Base-by-base conservation (phyloP, 192 early-diverging fungal genomes). In the Diversispora eburnea region DNA sequence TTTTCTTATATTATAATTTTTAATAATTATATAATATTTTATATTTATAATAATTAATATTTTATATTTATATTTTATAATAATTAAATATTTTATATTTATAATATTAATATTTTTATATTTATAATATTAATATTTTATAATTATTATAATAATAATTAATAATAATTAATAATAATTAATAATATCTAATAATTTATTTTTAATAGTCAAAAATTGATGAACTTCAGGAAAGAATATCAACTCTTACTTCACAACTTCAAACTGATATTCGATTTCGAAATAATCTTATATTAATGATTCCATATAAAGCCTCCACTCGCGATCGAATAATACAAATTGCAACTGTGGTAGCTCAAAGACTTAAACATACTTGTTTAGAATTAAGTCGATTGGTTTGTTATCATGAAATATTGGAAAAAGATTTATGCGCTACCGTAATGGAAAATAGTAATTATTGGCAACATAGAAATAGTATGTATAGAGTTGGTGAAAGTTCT, bases 361-460 rank as follows among this genome's bases (percentile, higher is more conserved):
- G 82, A 33, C 75, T 93, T 25, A 81, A 81, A 67, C 80, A 83
- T 20, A 80, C 86, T 17, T 87, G 87, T 48, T 66, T 93, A 48
- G 73, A 80, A n/a, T 76, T 90, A 51, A 88, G 85, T 56, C 80
- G 88, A 42, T 74, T 92, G 20, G 85, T 86, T 17, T 93, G 92
- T 67, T 93, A 91, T 80, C 84, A 88, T 10, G 88, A 90, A 45
- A 86, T 90, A 61, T 55, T 93, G 25, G 88, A 91, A 72, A 73
- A 73, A 73, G 72, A 73, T 73, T 73, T 73, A 73, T 73, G 72
- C 54, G 42, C 39, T 15, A 61, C 72, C 4, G 72, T 73, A 5
- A 73, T 73, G 72, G 72, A 73, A 13, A 61, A 73, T 54, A 39
- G 49, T 43, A 45, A 64, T 39, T 73, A 73, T 73, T 73, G 72